Evolutionary conservation across 1,284 basidiomycete species (phyloP), one percentile per base, ranked within the genome.

Genomic region (Malassezia caprae): DNA sequence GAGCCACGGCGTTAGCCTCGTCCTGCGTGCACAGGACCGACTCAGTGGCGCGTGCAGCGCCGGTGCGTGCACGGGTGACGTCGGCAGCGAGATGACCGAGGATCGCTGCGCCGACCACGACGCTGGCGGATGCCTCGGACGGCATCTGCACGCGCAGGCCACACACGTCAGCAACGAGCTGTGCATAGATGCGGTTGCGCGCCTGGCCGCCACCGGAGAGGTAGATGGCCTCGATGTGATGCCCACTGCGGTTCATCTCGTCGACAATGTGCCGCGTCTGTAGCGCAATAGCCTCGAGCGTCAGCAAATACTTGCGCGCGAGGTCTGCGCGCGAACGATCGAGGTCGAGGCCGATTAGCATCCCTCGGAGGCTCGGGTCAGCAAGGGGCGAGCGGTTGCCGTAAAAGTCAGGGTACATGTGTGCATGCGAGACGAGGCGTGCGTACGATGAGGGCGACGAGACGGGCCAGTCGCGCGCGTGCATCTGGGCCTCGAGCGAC

Each of bases 181-280:
- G 66, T 56, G 70, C 69, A 34, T 69, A 67, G 6, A 65, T 56
- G 2, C 54, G 58, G 48, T 75, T 75, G 55, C 72, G 70, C 45
- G 68, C 65, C 35, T 57, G 76, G 23, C 61, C 59, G 69, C 65
- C 67, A 73, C 80, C 80, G 35, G 83, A 85, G 83, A 98, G 87
- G 79, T 90, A 96, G 74, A 98, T 86, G 28, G 84, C 82, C 52
- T 82, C 81, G 68, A 98, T 86, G 30, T 79, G 72, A 77, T 98
- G 93, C 0, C 93, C 93, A 35, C 84, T 81, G 15, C 70, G 76
- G 77, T 96, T 96, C 82, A 98, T 87, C 65, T 83, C 82, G 69
- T 91, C 87, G 53, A 98, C 80, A 73, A 98, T 96, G 77, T 96
- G 93, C 3, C 87, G 81, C 11, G 90, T 96, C 76, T 96, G 93